phyloP scores from a whole-genome alignment of 495 filamentous ascomycete species.

The Hypoxylon perforatum region DNA sequence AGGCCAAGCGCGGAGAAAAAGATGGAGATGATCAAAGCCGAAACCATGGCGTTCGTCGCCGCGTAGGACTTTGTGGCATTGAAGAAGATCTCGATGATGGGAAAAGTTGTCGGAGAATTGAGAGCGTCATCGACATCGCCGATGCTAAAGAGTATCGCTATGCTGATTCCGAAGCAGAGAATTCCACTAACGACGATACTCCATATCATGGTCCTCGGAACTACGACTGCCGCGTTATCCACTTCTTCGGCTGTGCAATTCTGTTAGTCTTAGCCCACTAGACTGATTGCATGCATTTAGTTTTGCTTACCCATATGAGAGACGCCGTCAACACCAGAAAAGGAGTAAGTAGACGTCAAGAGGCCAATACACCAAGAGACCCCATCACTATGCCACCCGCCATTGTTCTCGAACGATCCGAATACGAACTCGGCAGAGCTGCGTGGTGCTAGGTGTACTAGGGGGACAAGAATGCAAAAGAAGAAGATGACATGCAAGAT shows the following conservation, averaged over 20 bases:
- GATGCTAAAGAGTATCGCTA: conserved; percentile 57
- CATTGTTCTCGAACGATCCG: conserved; percentile 52
- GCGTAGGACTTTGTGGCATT: conserved; percentile 54
- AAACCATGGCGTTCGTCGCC: conserved; percentile 58
- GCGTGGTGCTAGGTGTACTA: conserved; percentile 58
- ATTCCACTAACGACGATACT: conserved; percentile 55
- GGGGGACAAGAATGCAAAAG: conserved; percentile 55
- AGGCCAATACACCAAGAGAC: conserved; percentile 56
- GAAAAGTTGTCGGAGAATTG: conserved; percentile 54
- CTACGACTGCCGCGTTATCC: conserved; percentile 52
- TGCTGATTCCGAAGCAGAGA: conserved; percentile 55
- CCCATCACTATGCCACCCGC: conserved; percentile 56
- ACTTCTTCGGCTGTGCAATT: conserved; percentile 54
- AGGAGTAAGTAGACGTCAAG: conserved; percentile 27
- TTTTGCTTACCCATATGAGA: conserved; percentile 14
- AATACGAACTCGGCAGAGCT: conserved; percentile 59
- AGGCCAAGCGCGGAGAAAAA: conserved; percentile 58
- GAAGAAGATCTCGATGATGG: conserved; percentile 66
- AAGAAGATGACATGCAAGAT: conserved; percentile 63
- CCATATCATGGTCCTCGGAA: conserved; percentile 56
- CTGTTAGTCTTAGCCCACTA: background rate
- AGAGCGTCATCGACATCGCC: conserved; percentile 53
- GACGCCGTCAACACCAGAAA: conserved; percentile 15
- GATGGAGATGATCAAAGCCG: conserved; percentile 55
- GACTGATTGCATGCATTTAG: background rate